These are phyloP conservation scores for Aspergillus pseudonomiae DNA, from an alignment of 2,329 filamentous ascomycete species.

Conservation along the genomic window DNA sequence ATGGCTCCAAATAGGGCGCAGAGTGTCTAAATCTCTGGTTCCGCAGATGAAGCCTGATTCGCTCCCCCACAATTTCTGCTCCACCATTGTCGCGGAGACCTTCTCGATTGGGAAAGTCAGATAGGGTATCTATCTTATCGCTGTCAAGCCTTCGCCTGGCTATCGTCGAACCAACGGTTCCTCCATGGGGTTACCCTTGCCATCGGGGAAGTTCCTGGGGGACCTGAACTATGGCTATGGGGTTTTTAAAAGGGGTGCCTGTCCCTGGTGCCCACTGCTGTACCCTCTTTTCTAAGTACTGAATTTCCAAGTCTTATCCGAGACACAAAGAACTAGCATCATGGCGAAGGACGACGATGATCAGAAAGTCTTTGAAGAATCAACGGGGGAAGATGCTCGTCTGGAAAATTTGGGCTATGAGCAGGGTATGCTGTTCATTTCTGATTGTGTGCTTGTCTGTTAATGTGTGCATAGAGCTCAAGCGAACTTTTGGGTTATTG, in stretches of 20 bases:
- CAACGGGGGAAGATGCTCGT: conserved; percentile 37
- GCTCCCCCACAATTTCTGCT: conserved; percentile 4
- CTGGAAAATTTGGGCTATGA: conserved; percentile 45
- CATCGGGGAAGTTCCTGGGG: background rate
- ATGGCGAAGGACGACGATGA: conserved; percentile 32
- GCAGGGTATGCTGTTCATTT: conserved; percentile 33
- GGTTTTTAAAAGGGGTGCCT: background rate
- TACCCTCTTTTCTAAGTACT: background rate
- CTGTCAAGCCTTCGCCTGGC: background rate
- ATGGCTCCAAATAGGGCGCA: background rate
- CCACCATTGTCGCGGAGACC: conserved; percentile 30
- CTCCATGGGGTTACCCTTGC: conserved; percentile 10
- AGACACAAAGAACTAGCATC: background rate
- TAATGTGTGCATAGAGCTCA: conserved; percentile 50
- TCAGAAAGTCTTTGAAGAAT: conserved; percentile 24
- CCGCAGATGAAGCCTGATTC: background rate
- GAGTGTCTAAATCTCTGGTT: background rate
- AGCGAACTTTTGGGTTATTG: conserved; percentile 57
- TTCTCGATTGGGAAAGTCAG: conserved; percentile 29
- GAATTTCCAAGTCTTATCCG: background rate
- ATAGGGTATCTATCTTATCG: conserved; percentile 30
- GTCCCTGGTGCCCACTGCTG: background rate
- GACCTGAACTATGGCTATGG: background rate
- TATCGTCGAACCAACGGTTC: background rate
- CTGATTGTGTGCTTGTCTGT: background rate